Conservation (phyloP, 257 asterid species). For the Solanum bukasovii region DNA sequence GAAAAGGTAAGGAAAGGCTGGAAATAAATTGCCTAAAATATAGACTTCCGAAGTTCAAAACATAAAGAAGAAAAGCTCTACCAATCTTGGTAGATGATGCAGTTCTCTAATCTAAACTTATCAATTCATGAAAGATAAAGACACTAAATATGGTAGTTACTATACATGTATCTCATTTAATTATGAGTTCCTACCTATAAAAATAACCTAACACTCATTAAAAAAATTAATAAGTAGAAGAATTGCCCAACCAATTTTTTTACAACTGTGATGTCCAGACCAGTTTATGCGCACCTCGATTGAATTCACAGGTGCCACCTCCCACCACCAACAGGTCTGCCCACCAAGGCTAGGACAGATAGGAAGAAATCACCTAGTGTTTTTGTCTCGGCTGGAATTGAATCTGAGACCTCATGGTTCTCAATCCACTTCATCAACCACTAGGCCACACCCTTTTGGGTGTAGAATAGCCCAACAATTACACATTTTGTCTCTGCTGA, state of each 20-base stretch:
- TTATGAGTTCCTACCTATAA: not conserved
- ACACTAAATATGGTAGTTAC: not conserved
- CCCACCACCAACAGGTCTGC: not conserved
- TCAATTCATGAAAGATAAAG: not conserved
- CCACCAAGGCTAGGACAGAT: not conserved
- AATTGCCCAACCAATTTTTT: not conserved
- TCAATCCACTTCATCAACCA: not conserved
- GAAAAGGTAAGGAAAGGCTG: not conserved
- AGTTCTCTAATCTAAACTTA: not conserved
- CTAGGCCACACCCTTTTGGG: not conserved
- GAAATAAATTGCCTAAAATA: not conserved
- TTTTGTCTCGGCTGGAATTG: not conserved
- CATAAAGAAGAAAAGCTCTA: not conserved
- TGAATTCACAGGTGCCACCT: not conserved
- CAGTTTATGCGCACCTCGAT: not conserved
- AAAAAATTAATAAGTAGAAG: not conserved
- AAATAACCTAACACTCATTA: not conserved
- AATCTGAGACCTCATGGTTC: not conserved
- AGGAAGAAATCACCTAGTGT: not conserved
- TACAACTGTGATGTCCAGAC: not conserved
- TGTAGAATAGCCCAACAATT: not conserved
- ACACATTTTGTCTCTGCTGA: no score
- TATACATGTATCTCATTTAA: not conserved
- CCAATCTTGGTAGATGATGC: not conserved
- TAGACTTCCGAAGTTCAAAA: not conserved